Conservation (phyloP, 352 stramenopile genomes). For the Pythium brassicae region DNA sequence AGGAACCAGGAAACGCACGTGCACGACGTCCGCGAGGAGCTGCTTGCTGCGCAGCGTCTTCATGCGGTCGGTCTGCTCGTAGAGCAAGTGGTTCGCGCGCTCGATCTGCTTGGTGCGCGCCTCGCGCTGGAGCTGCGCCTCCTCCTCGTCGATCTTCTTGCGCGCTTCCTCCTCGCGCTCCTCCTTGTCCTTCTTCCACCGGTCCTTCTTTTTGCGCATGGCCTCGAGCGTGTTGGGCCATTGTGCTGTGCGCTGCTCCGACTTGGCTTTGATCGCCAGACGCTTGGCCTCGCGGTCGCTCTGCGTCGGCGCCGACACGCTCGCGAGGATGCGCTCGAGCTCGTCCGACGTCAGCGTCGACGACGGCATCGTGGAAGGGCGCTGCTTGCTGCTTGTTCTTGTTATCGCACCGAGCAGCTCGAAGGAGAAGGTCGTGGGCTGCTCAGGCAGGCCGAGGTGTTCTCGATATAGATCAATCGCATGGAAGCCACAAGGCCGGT, state of each 20-base stretch:
- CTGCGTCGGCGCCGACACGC: slow-evolving; percentile 56
- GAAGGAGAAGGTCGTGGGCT: too few species aligned
- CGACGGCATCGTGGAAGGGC: slow-evolving; percentile 18
- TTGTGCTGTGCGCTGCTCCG: slow-evolving; percentile 69
- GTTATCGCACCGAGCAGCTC: too few species aligned
- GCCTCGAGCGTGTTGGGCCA: slow-evolving; percentile 93
- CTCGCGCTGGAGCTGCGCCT: slow-evolving; percentile 68
- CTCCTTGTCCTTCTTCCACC: slow-evolving; percentile 88
- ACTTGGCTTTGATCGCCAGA: slow-evolving; percentile 67
- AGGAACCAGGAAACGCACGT: slow-evolving; percentile 38
- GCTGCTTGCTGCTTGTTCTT: background rate
- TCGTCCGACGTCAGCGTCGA: slow-evolving; percentile 57
- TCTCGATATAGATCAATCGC: too few species aligned
- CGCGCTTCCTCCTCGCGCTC: slow-evolving; percentile 75
- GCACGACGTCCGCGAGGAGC: slow-evolving; percentile 80
- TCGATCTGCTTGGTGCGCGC: slow-evolving; percentile 80
- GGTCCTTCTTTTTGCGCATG: slow-evolving; percentile 86
- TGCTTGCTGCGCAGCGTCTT: slow-evolving; percentile 88
- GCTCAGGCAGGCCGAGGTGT: too few species aligned
- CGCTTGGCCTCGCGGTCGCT: slow-evolving; percentile 67
- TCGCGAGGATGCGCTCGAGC: slow-evolving; percentile 66
- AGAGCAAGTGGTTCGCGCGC: slow-evolving; percentile 79
- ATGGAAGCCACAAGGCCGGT: too few species aligned
- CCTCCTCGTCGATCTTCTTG: slow-evolving; percentile 72
- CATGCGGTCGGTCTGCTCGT: slow-evolving; percentile 91